Conservation (phyloP, 768 basidiomycete species). For the Trametes maxima region DNA sequence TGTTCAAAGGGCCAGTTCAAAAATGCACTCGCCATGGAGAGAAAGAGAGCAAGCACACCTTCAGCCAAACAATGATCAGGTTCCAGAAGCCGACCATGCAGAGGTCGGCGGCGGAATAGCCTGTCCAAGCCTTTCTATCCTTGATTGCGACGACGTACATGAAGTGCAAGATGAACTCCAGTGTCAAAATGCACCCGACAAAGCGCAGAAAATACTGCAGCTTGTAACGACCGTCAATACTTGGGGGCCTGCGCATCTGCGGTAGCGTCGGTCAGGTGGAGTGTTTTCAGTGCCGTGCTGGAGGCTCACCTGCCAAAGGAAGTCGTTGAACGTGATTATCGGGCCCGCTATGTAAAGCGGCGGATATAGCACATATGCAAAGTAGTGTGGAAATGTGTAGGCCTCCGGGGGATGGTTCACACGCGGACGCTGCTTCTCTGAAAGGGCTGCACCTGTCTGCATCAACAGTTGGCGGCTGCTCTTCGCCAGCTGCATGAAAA, state of each 20-base stretch:
- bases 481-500: neutral
- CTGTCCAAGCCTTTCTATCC: constrained; percentile 80
- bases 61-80: constrained; percentile 93
- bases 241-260: constrained; percentile 63
- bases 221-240: constrained; percentile 43
- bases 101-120: constrained; percentile 76
- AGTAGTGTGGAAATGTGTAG: constrained; percentile 73
- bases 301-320: constrained; percentile 80
- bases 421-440: constrained; percentile 62
- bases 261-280: constrained; percentile 1
- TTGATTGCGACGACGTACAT: constrained; percentile 99
- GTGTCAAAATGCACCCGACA: constrained; percentile 67
- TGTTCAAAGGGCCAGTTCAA: constrained; percentile 33
- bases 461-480: too few relatives aligned
- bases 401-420: constrained; percentile 54
- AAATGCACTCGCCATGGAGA: neutral
- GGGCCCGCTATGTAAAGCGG: constrained; percentile 96
- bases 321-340: constrained; percentile 95
- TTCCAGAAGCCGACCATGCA: constrained; percentile 98
- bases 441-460: constrained; percentile 38
- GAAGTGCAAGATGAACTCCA: constrained; percentile 90
- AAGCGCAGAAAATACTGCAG: constrained; percentile 73
- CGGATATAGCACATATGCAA: constrained; percentile 88
- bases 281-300: neutral
- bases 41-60: constrained; percentile 55